Base-by-base conservation (phyloP, 495 filamentous ascomycete genomes). In the Aspergillus ellipticus region DNA sequence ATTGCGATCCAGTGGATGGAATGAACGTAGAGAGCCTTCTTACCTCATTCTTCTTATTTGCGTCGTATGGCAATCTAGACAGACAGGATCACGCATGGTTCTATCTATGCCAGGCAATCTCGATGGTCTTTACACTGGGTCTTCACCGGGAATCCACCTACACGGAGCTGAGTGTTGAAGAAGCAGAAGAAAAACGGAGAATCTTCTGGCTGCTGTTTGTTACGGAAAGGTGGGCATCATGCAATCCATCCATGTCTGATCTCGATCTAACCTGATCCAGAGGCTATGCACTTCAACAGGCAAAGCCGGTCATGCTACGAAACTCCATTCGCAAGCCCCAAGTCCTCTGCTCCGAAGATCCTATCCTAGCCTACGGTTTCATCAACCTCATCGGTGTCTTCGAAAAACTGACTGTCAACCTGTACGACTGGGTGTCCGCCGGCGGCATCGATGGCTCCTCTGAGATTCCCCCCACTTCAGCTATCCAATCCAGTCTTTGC, bases 31-130 rank as follows among this genome's bases (percentile, higher is more conserved):
- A 85, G 60, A 85, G 74, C 11, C 75, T 93, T 9, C 78, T 88
- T 53, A 92, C 89, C 10, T 90, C 87, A 4, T 94, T 87, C 71
- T 92, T 94, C 62, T 70, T 90, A 9, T 94, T 89, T 63, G 88
- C 85, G 5, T 86, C 85, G 46, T 85, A 87, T 67, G 88, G 87
- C 57, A 87, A 85, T 47, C 74, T 93, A 24, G 72, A 79, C 53
- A 70, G 71, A 31, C 76, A 78, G 57, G 73, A 75, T 51, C 71
- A 76, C 21, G 81, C 80, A 7, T 87, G 84, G 82, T 79, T 80
- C 48, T 86, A 86, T 57, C 64, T 87, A n/a, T 76, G 83, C 35
- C 83, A 88, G 63, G 76, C 83, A 1, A 79, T 79, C 20, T 81
- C 81, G 0, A 74, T 84, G 68, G 76, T 79, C 4, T 80, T 83